These are phyloP conservation scores for Madurella mycetomatis DNA, from an alignment of 2,329 filamentous ascomycete species.

Conservation along the genomic window DNA sequence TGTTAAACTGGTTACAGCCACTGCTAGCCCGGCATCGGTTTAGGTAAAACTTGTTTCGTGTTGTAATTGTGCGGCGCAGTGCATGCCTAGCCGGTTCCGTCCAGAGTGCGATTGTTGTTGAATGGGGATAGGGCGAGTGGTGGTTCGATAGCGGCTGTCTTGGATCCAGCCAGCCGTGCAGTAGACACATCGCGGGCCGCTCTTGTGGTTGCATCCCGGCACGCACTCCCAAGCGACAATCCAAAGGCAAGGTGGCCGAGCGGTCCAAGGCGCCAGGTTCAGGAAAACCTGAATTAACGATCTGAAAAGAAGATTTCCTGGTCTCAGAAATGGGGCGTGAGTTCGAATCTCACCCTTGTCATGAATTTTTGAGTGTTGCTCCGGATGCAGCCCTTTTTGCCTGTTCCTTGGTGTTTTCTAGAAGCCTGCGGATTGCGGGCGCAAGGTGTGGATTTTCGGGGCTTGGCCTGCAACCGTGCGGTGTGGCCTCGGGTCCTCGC, in stretches of 20 bases:
- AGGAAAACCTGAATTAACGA: constrained; percentile 17
- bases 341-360: constrained; percentile 20
- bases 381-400: background rate
- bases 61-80: too few species aligned
- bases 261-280: constrained; percentile 22
- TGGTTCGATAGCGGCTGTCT: too few species aligned
- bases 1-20: too few species aligned
- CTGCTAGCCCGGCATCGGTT: too few species aligned
- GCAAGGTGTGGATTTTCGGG: background rate
- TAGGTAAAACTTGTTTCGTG: too few species aligned
- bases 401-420: constrained; percentile 10
- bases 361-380: constrained; percentile 4
- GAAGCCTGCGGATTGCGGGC: constrained; percentile 4
- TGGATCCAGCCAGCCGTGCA: too few species aligned
- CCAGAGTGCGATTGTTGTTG: too few species aligned
- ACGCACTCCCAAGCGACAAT: too few species aligned
- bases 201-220: too few species aligned
- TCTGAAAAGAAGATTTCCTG: constrained; percentile 12
- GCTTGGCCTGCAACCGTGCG: constrained; percentile 13
- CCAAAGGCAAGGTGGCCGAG: constrained; percentile 17
- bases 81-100: too few species aligned
- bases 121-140: too few species aligned
- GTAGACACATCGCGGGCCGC: too few species aligned
- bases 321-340: constrained; percentile 19
- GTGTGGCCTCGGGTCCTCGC: constrained; percentile 1